Evolutionary conservation across 768 basidiomycete species (phyloP).

Genomic region (Suillus americanus): DNA sequence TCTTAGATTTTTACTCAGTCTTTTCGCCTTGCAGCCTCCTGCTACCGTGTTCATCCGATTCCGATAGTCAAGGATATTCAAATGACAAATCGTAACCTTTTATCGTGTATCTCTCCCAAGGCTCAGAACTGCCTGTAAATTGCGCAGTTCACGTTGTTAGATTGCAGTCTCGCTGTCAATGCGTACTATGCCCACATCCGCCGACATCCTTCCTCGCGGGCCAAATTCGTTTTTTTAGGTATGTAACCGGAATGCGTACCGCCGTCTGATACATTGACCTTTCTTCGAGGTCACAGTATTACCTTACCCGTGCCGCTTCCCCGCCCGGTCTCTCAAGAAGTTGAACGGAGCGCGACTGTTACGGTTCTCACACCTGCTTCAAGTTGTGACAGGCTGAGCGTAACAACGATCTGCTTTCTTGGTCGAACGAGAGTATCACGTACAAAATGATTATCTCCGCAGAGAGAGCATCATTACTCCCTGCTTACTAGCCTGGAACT

Average conservation of each 20-base stretch:
- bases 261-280: conserved; percentile 5
- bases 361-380: no score
- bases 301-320: conserved; percentile 1
- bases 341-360: conserved; percentile 5
- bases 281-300: conserved; percentile 9
- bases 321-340: neutral
- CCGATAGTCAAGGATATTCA: neutral
- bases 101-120: neutral
- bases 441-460: conserved; percentile 70
- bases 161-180: neutral
- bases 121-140: neutral
- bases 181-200: no score
- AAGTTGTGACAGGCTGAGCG: no score
- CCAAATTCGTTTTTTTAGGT: neutral
- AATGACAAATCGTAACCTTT: neutral
- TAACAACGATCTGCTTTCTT: conserved; percentile 3
- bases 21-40: no score
- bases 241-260: neutral
- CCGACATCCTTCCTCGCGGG: neutral
- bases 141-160: neutral
- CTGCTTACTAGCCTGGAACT: conserved; percentile 44
- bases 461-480: conserved; percentile 57
- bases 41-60: neutral
- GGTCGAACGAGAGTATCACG: conserved; percentile 40
- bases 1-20: neutral